These are phyloP conservation scores for Pichia sp. DNA, from an alignment of 1,139 yeast species.

Conservation along the genomic window DNA sequence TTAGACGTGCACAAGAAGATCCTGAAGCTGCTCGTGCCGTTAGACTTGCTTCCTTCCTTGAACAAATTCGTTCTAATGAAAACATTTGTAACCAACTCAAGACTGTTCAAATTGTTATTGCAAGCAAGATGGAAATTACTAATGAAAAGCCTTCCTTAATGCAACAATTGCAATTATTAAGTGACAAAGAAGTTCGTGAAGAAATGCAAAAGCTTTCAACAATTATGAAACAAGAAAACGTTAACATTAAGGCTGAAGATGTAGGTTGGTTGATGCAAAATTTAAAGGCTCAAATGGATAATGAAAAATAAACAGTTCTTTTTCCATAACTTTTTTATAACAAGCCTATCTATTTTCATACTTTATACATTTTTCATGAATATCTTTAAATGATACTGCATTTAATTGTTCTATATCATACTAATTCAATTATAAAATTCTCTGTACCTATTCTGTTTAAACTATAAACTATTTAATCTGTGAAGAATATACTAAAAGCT, in stretches of 20 bases:
- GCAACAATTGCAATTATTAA: conserved; percentile 12
- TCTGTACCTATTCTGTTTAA: no score
- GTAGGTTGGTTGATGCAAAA: conserved; percentile 13
- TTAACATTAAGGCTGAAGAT: conserved; percentile 16
- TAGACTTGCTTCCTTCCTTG: conserved; percentile 7
- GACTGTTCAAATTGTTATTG: conserved; percentile 13
- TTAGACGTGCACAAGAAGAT: conserved; percentile 2
- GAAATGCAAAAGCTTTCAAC: conserved; percentile 15
- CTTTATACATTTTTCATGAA: no score
- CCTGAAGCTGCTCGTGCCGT: conserved; percentile 8
- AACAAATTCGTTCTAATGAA: conserved; percentile 9
- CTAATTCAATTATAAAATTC: no score
- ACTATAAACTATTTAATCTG: no score
- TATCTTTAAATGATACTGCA: no score
- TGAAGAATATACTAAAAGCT: no score
- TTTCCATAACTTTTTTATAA: no score
- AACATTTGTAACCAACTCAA: conserved; percentile 9
- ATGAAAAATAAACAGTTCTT: background rate
- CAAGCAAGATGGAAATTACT: conserved; percentile 8
- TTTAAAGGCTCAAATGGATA: conserved; percentile 14
- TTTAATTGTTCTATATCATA: no score
- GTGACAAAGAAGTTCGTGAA: conserved; percentile 12
- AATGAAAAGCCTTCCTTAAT: conserved; percentile 9
- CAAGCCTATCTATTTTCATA: no score
- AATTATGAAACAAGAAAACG: conserved; percentile 10